phyloP scores from a whole-genome alignment of 352 stramenopile genomes.

The Phytopythium litorale region DNA sequence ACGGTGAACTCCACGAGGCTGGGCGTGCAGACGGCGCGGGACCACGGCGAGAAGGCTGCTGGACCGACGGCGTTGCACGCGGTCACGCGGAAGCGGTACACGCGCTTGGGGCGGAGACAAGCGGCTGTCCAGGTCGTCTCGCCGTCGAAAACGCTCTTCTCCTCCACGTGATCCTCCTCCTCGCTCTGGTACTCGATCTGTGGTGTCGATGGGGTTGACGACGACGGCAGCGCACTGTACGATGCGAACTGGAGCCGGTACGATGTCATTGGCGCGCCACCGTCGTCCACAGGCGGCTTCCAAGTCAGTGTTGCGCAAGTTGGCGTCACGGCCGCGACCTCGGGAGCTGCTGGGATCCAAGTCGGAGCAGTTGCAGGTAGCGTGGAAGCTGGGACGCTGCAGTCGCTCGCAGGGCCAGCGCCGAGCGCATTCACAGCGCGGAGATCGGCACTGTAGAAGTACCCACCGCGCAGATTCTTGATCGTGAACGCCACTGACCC shows the following conservation, averaged over 20 bases:
- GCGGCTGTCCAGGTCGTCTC: slow-evolving; percentile 26
- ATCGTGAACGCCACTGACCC: slow-evolving; percentile 15
- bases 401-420: slow-evolving; percentile 27
- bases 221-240: slow-evolving; percentile 29
- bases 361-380: slow-evolving; percentile 32
- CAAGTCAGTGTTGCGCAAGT: slow-evolving; percentile 38
- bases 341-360: slow-evolving; percentile 21
- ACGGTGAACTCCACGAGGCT: slow-evolving; percentile 74
- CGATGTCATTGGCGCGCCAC: slow-evolving; percentile 33
- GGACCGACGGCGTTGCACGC: slow-evolving; percentile 41
- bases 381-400: slow-evolving; percentile 35
- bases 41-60: slow-evolving; percentile 31
- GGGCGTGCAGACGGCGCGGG: slow-evolving; percentile 31
- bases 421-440: slow-evolving; percentile 47
- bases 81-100: slow-evolving; percentile 54
- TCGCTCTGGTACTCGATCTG: background rate
- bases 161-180: slow-evolving; percentile 28
- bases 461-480: slow-evolving; percentile 30
- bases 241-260: slow-evolving; percentile 35
- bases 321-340: slow-evolving; percentile 35
- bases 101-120: slow-evolving; percentile 50
- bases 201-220: no score
- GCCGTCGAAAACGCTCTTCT: slow-evolving; percentile 34
- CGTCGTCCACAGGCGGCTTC: slow-evolving; percentile 41
- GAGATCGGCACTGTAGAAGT: slow-evolving; percentile 45